These are phyloP conservation scores for Berkeleyomyces basicola DNA, from an alignment of 2,329 filamentous ascomycete genomes.

Conservation along the genomic window DNA sequence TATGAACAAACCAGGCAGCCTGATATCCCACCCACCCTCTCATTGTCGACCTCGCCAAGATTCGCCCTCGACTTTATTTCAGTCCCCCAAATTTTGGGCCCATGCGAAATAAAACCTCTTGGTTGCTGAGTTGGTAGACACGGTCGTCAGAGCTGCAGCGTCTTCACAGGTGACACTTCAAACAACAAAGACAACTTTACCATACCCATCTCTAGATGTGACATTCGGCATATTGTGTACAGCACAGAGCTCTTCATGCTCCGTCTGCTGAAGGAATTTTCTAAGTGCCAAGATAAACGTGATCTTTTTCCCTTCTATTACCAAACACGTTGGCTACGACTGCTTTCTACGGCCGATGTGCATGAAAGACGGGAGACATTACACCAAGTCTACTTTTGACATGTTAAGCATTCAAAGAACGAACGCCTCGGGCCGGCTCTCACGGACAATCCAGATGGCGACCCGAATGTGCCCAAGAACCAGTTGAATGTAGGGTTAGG, in stretches of 20 bases:
- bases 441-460: no score
- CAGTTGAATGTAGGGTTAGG: no score
- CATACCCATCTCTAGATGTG: background rate
- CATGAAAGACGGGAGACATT: slow-evolving; percentile 38
- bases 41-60: background rate
- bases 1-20: background rate
- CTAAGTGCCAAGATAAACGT: slow-evolving; percentile 36
- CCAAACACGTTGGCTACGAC: slow-evolving; percentile 35
- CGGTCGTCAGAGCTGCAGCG: no score
- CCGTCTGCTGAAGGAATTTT: slow-evolving; percentile 38
- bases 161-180: background rate
- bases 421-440: no score
- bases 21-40: background rate
- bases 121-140: background rate
- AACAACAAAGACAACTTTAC: background rate
- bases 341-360: slow-evolving; percentile 27
- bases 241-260: slow-evolving; percentile 36
- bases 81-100: background rate
- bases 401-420: background rate
- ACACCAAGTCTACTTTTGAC: background rate
- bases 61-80: background rate
- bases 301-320: slow-evolving; percentile 31
- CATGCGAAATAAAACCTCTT: background rate
- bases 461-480: no score
- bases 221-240: slow-evolving; percentile 42